Evolutionary conservation across 495 filamentous ascomycete species (phyloP), one percentile per base, ranked within the genome.

Genomic region (Hyphodiscus hymeniophilus): DNA sequence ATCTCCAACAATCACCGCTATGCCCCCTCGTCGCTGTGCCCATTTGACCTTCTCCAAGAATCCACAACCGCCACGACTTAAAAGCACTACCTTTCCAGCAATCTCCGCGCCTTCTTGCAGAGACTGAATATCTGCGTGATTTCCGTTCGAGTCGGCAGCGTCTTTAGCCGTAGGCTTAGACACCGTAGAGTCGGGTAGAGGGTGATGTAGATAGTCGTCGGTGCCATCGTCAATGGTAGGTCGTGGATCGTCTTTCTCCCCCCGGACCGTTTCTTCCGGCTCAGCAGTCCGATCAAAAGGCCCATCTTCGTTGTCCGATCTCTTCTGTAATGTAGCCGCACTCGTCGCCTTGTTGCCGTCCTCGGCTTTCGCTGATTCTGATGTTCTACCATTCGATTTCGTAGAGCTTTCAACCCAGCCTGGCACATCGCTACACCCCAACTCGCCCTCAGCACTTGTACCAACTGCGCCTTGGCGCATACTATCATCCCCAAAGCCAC

Each of bases 381-480:
- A 48, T 50, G 11, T 36, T 4, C 23, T 42, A 30, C 53, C 41
- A 20, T 57, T 42, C 16, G 64, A 39, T 22, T 63, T 68, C 28
- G 61, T 51, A 62, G 61, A 38, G 56, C 55, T 72, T 31, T 79
- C 81, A 31, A 77, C 79, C 91, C 92, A 96, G 3, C 87, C 89
- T 1, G 88, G 87, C n/a, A 95, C 84, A 74, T 97, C 92, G 53
- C 91, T 94, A 64, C 92, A 98, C 20, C 94, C 92, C n/a, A 96
- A 71, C 69, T 98, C 90, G 0, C 91, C 88, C 58, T 89, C 85
- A 1, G 75, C 68, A 7, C 67, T 73, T 0, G 68, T 60, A 21
- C 63, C 66, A 7, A 71, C 64, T 16, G 81, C 77, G 15, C 80
- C 78, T 48, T 79, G 75, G 22, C 73, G 68, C 21, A 79, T 60